Evolutionary conservation across 306 rosid species (phyloP).

Genomic region (Dalbergia cochinchinensis): DNA sequence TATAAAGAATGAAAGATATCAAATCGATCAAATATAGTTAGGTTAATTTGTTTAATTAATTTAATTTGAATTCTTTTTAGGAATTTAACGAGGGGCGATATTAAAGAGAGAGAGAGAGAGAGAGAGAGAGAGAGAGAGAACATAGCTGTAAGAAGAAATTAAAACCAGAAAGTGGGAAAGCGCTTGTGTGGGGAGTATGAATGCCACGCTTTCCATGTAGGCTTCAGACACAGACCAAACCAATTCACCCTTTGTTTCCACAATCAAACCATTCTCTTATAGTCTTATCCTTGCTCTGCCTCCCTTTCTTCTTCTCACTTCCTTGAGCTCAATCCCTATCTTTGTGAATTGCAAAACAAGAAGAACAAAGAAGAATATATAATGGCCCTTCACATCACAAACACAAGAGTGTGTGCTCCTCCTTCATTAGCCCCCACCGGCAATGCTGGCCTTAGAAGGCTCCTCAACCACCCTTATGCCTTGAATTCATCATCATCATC

Average conservation of each 20-base stretch:
- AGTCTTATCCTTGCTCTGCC: constrained; percentile 42
- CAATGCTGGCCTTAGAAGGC: constrained; percentile 54
- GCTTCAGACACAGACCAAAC: constrained; percentile 35
- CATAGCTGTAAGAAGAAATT: neutral
- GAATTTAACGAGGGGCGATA: too few species aligned
- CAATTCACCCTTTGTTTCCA: constrained; percentile 35
- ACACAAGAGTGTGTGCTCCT: constrained; percentile 39
- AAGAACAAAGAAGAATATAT: neutral
- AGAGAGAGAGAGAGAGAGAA: too few species aligned
- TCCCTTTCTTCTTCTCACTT: neutral
- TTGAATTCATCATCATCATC: constrained; percentile 64
- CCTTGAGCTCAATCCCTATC: neutral
- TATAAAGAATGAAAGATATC: too few species aligned
- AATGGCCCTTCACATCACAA: constrained; percentile 68
- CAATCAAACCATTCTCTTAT: constrained; percentile 40
- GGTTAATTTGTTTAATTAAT: too few species aligned
- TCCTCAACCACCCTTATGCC: constrained; percentile 44
- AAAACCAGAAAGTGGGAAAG: neutral
- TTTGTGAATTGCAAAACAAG: neutral
- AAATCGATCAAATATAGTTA: too few species aligned
- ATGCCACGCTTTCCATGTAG: constrained; percentile 52
- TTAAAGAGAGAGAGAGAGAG: too few species aligned
- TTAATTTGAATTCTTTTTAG: too few species aligned
- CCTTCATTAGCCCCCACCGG: constrained; percentile 40
- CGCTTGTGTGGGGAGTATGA: constrained; percentile 49